These are phyloP conservation scores for Aureobasidium sp. DNA, from an alignment of 2,329 filamentous ascomycete genomes.

Conservation along the genomic window DNA sequence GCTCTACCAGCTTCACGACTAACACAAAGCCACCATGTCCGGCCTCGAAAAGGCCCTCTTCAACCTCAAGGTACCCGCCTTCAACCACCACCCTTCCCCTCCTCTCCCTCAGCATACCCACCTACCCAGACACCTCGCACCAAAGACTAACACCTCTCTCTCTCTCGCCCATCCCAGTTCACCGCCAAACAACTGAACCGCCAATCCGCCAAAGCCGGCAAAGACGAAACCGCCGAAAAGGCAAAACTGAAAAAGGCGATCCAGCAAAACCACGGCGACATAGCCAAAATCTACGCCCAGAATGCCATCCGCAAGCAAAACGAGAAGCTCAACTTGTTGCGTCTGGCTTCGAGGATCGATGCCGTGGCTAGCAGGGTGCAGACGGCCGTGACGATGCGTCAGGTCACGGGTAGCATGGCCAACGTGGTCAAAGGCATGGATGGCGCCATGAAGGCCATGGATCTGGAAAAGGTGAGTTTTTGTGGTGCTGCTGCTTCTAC, in stretches of 20 bases:
- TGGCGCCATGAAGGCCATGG: constrained; percentile 56
- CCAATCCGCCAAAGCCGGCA: constrained; percentile 54
- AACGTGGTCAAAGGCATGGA: constrained; percentile 58
- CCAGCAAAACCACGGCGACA: constrained; percentile 52
- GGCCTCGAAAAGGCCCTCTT: constrained; percentile 56
- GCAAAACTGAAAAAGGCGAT: constrained; percentile 58
- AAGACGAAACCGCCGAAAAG: constrained; percentile 55
- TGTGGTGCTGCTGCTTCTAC: constrained; percentile 13
- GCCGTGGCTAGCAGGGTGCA: constrained; percentile 43
- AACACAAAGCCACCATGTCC: constrained; percentile 40
- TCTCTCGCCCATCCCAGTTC: no score
- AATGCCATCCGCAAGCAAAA: constrained; percentile 59
- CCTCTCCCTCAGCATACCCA: constrained; percentile 15
- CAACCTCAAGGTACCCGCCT: constrained; percentile 48
- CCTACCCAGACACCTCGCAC: no score
- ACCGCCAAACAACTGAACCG: constrained; percentile 57
- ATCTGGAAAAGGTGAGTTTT: constrained; percentile 49
- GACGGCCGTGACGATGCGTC: constrained; percentile 56
- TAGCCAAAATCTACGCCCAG: constrained; percentile 57
- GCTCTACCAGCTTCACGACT: constrained; percentile 3
- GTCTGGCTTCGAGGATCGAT: constrained; percentile 52
- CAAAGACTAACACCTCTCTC: no score
- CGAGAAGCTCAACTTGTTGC: constrained; percentile 53
- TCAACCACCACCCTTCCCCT: background rate
- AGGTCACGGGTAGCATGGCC: constrained; percentile 55